Evolutionary conservation across 1,139 yeast genomes (phyloP), one percentile per base, ranked within the genome.

Genomic region (Wickerhamomyces sp.): DNA sequence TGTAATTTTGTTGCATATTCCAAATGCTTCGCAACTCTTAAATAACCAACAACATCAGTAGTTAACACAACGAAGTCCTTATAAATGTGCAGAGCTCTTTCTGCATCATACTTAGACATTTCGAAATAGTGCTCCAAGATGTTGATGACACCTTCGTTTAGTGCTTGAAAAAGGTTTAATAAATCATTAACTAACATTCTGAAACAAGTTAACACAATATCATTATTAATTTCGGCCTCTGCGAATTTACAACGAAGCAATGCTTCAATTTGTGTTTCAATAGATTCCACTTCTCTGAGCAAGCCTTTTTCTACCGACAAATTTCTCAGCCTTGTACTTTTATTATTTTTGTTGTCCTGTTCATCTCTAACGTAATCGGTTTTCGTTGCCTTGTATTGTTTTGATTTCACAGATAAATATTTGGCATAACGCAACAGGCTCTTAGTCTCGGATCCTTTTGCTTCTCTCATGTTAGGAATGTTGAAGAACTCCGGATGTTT

Each of bases 141-240:
- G 55, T 89, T 90, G 50, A 92, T 90, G 28, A 92, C 96, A 22
- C 97, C 97, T 65, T 92, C 97, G 62, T 92, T 92, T 50, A 92
- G 68, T 40, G 84, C 82, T 63, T 92, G 97, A 63, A 88, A 94
- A 33, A 92, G 66, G 1, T 88, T 76, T 49, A 92, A 69, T 49
- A 92, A 69, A 61, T 92, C 98, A 55, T 85, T 85, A 10, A 90
- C 96, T 40, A 92, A 72, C 60, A 92, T 71, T 43, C 96, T 70
- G 65, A 92, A 92, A 24, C 95, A 85, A 25, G 92, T 85, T 49
- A 90, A 68, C 14, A 89, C 65, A 38, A 92, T 75, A 55, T 90
- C 97, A 61, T 90, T 90, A 51, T 79, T 81, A 40, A 86, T 73
- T 38, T 73, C 77, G 25, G 60, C 51, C 52, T 87, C 95, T 42